Evolutionary conservation across 495 filamentous ascomycete species (phyloP), one percentile per base, ranked within the genome.

Genomic region (Penicillium bialowiezense): DNA sequence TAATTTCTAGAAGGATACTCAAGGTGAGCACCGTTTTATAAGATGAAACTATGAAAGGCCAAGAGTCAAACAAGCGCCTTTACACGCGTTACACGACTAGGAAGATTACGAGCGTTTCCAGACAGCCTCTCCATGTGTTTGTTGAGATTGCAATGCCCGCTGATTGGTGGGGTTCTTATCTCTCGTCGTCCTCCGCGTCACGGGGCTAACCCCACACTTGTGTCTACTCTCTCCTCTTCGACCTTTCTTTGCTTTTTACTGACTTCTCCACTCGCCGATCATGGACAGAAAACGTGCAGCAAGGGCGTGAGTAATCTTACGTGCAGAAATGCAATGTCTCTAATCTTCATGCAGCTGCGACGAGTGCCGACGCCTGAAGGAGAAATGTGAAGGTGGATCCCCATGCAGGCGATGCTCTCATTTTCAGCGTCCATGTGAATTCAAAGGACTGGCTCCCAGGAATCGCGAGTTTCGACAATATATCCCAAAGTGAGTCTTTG

Each of bases 321-420:
- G 8, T 41, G 14, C 23, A 5, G n/a, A 1, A 20, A 29, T 9
- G 15, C 9, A 17, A 33, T 12, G 23, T 15, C 12, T 2, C 17
- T n/a, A 24, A 10, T 41, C 31, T 13, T 3, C 35, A 38, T 13
- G 6, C 40, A 64, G 61, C 19, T 64, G 61, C 37, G 61, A 65
- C 46, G 56, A 54, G 19, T 65, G 62, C 33, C 52, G 58, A 20
- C 48, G 59, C 7, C 34, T 62, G 7, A 65, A 65, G 32, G 62
- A 62, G 48, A 62, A 65, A 41, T 69, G 65, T 41, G 63, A 67
- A 46, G 63, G 63, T n/a, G 60, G 63, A 38, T 42, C 54, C 33
- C 63, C 65, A 9, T 69, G 65, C 44, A 55, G 56, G 24, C 51
- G 63, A 32, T 69, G 65, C 36, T 43, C 54, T 33, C 63, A 57